These are phyloP conservation scores for Penicillium odoratum DNA, from an alignment of 495 filamentous ascomycete species.

Conservation along the genomic window DNA sequence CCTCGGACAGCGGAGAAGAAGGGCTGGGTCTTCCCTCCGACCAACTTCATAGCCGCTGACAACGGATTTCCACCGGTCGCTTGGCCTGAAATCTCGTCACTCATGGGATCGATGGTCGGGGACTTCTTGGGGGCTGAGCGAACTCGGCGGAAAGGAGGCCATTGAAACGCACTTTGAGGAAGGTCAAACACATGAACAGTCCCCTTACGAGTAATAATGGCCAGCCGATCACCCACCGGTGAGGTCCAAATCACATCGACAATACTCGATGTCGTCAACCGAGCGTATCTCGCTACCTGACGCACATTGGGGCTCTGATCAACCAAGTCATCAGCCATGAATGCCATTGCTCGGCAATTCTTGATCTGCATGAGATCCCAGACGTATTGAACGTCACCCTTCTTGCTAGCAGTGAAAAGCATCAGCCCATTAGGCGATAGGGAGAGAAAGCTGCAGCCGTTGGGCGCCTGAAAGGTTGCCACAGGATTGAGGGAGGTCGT, in stretches of 20 bases:
- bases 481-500: conserved; percentile 56
- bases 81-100: conserved; percentile 48
- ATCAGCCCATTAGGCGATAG: conserved; percentile 82
- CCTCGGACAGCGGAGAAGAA: conserved; percentile 57
- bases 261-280: conserved; percentile 86
- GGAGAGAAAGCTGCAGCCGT: conserved; percentile 89
- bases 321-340: conserved; percentile 38
- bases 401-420: conserved; percentile 85
- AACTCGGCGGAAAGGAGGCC: conserved; percentile 79
- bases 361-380: conserved; percentile 83
- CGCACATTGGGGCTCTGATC: conserved; percentile 58
- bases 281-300: conserved; percentile 80
- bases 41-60: conserved; percentile 61
- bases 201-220: conserved; percentile 87
- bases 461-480: conserved; percentile 75
- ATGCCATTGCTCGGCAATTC: conserved; percentile 41
- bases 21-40: conserved; percentile 58
- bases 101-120: conserved; percentile 27
- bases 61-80: conserved; percentile 59
- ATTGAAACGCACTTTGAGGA: conserved; percentile 77
- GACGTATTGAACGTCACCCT: conserved; percentile 87
- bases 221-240: conserved; percentile 76
- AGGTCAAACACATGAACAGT: conserved; percentile 90
- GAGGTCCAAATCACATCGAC: conserved; percentile 86
- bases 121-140: conserved; percentile 44